phyloP scores from a whole-genome alignment of 495 filamentous ascomycete species.

The Amorphotheca resinae region DNA sequence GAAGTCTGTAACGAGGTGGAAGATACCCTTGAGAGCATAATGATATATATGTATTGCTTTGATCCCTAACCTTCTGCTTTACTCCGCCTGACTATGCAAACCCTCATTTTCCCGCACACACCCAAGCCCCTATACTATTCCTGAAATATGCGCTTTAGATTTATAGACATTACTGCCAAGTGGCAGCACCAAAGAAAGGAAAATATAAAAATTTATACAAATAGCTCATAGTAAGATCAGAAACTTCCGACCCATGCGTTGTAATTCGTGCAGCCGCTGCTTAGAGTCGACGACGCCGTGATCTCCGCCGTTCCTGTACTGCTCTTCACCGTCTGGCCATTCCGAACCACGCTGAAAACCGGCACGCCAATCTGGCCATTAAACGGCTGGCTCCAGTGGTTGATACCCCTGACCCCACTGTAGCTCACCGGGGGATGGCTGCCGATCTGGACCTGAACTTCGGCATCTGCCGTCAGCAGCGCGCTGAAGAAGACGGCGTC shows the following conservation, averaged over 20 bases:
- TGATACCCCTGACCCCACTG: conserved; percentile 10
- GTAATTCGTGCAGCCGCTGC: conserved; percentile 17
- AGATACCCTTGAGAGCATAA: not conserved
- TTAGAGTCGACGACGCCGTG: conserved; percentile 4
- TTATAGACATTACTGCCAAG: no score
- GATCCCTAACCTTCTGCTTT: not conserved
- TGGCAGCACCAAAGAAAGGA: no score
- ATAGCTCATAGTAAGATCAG: not conserved
- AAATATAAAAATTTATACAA: not conserved
- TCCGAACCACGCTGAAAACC: conserved; percentile 8
- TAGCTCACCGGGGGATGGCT: not conserved
- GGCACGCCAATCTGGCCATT: conserved; percentile 9
- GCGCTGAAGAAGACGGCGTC: conserved; percentile 17
- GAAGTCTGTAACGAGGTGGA: not conserved
- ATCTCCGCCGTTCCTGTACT: conserved; percentile 6
- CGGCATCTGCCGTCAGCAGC: conserved; percentile 8
- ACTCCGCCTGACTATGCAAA: no score
- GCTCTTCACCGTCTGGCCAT: conserved; percentile 4
- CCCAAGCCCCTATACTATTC: no score
- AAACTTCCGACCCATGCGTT: conserved; percentile 20
- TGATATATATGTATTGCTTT: not conserved
- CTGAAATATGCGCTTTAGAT: no score
- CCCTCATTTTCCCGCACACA: no score
- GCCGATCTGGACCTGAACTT: conserved; percentile 13
- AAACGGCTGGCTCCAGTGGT: conserved; percentile 19